Evolutionary conservation across 108 stramenopile species (phyloP), one percentile per base, ranked within the genome.

Genomic region (Conticribra weissflogii): DNA sequence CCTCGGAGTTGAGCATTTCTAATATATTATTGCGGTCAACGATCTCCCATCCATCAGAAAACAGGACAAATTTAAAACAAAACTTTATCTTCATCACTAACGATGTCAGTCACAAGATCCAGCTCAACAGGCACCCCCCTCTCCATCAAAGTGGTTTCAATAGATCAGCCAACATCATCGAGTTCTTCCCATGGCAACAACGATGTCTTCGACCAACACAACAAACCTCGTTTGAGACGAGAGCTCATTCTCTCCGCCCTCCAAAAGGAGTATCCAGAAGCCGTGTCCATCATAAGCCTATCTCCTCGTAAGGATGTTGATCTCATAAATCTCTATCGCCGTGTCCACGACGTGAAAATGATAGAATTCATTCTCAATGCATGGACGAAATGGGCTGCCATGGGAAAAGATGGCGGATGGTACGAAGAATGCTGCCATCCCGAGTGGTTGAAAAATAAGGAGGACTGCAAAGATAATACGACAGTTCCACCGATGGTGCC

Each of bases 171-270:
- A n/a, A n/a, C n/a, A n/a, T n/a, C n/a, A n/a, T n/a, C n/a, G n/a
- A n/a, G n/a, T 12, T 41, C 36, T 9, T 41, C 36, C 36, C 12
- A 41, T 12, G 36, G 36, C 36, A 41, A 41, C 36, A 65, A 34
- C 32, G 72, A 73, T 45, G 27, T 46, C 22, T 57, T 73, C 63
- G 91, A 92, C 71, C 66, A 59, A 14, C 87, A 85, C 66, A 92
- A 92, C 60, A 81, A 87, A 56, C 87, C 91, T 3, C 83, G 91
- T 2, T 55, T 75, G 17, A 85, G 91, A 21, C 79, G 91, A 5
- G 72, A 79, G 19, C 33, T 80, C 2, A 88, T 93, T 52, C 74
- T 90, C 22, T 56, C 67, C 7, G n/a, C 81, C 19, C 45, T 81
- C 9, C 14, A 33, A 7, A 19, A 45, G 3, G 54, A 58, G 21